phyloP scores from a whole-genome alignment of 1,139 yeast genomes.

The Diutina rugosa region DNA sequence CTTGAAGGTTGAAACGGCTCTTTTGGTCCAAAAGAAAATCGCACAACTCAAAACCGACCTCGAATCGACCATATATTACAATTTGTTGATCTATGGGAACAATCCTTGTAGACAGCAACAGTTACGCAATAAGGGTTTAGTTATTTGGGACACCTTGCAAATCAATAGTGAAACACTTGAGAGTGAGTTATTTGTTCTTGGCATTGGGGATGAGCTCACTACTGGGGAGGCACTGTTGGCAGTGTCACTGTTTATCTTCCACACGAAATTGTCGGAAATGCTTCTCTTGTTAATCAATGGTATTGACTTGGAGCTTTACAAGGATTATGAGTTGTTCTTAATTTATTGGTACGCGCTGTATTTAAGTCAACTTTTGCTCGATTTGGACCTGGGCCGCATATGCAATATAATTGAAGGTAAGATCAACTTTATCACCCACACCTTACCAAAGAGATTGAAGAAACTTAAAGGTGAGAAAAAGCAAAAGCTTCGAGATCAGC shows the following conservation, averaged over 20 bases:
- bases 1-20: slow-evolving; percentile 3
- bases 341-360: slow-evolving; percentile 59
- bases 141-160: slow-evolving; percentile 70
- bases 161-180: slow-evolving; percentile 49
- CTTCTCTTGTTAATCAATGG: slow-evolving; percentile 61
- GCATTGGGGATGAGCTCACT: slow-evolving; percentile 20
- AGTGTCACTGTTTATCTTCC: slow-evolving; percentile 56
- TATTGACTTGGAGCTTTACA: slow-evolving; percentile 64
- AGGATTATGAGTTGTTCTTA: slow-evolving; percentile 53
- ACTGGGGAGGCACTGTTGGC: slow-evolving; percentile 29
- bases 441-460: slow-evolving; percentile 11
- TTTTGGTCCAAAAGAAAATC: slow-evolving; percentile 6
- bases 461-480: slow-evolving; percentile 16
- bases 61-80: slow-evolving; percentile 39
- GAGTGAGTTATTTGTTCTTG: slow-evolving; percentile 19
- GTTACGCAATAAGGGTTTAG: slow-evolving; percentile 40
- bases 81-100: slow-evolving; percentile 45
- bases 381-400: slow-evolving; percentile 38
- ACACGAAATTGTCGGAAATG: slow-evolving; percentile 58
- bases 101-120: slow-evolving; percentile 82
- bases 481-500: slow-evolving; percentile 9
- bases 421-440: slow-evolving; percentile 2
- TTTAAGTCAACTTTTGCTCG: slow-evolving; percentile 33
- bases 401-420: slow-evolving; percentile 16
- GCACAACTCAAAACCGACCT: slow-evolving; percentile 17